Base-by-base conservation (phyloP, 1,139 yeast species). In the Pichia sp. region DNA sequence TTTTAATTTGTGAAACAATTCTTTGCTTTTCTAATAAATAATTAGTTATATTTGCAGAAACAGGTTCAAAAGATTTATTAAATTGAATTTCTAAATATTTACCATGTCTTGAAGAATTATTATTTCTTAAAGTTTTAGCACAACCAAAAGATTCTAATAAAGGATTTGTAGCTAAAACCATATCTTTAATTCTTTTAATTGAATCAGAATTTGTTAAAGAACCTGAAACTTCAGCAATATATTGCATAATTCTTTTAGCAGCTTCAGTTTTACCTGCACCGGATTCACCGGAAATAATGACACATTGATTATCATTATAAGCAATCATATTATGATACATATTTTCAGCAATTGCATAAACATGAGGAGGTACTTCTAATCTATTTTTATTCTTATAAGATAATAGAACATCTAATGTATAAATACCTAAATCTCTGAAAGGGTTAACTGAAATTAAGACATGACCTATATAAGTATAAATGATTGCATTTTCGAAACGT, bases 241-340 rank as follows among this genome's bases (percentile, higher is more conserved):
- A 93, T 62, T 93, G 97, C 98, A 93, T 93, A 64, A 91, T 91
- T 58, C 94, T 81, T 66, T 91, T 91, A 31, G 98, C 98, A 17
- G 98, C 97, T 64, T 91, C 98, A 6, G 98, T 91, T 62, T 91
- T 91, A 39, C 99, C 99, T 3, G 99, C 98, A 47, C 99, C 99
- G 1, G 96, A 86, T 62, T 93, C 99, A 40, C 99, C 99, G 5
- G 96, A 86, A 52, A 93, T 93, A 55, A 93, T 93, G 32, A 93
- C 98, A 72, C 98, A 91, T 62, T 93, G 98, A 60, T 81, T 88
- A 56, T 93, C 98, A 43, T 84, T 79, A 63, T 93, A 93, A 0
- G 95, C 83, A 64, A 89, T 89, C 79, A 93, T 75, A 61, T 89
- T 85, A 65, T 93, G 91, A 64, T 83, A 91, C 95, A 93, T 89